Evolutionary conservation across 2,329 filamentous ascomycete genomes (phyloP).

Genomic region (Tolypocladium pustulatum): DNA sequence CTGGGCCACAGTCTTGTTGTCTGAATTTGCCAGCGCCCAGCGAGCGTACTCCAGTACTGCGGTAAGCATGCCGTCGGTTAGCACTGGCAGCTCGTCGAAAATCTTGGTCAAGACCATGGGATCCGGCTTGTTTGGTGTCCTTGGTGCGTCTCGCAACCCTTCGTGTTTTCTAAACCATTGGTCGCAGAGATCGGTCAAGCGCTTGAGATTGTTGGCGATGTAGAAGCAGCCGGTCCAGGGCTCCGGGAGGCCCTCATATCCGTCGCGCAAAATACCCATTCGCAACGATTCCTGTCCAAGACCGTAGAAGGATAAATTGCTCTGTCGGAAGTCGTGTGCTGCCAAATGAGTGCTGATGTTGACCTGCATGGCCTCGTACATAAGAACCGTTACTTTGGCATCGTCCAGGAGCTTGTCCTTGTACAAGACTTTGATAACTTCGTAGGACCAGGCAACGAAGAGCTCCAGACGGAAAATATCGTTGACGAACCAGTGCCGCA

Average conservation of each 20-base stretch:
- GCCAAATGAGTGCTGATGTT: conserved; percentile 45
- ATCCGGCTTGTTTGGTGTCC: conserved; percentile 24
- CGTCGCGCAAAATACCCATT: conserved; percentile 50
- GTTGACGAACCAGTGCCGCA: conserved; percentile 80
- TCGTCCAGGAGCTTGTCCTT: conserved; percentile 49
- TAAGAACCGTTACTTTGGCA: conserved; percentile 40
- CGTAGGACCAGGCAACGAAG: conserved; percentile 69
- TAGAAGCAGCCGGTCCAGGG: conserved; percentile 75
- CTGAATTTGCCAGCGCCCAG: conserved; percentile 35
- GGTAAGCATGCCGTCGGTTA: conserved; percentile 45
- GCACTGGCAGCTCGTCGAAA: conserved; percentile 34
- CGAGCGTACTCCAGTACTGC: conserved; percentile 42
- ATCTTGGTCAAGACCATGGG: conserved; percentile 32
- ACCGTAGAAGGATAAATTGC: conserved; percentile 62
- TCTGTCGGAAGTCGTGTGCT: conserved; percentile 63
- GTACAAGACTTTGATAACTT: conserved; percentile 63
- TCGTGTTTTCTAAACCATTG: conserved; percentile 43
- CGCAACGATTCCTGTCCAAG: conserved; percentile 56
- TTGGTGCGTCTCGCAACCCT: conserved; percentile 17
- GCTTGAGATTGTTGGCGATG: conserved; percentile 51
- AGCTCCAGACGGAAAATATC: conserved; percentile 63
- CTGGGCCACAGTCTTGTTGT: conserved; percentile 31
- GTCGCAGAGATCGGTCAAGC: conserved; percentile 46
- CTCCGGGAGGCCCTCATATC: conserved; percentile 61
- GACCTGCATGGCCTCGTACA: conserved; percentile 57